Conservation (phyloP, 352 stramenopile genomes). For the Pythium oligandrum region DNA sequence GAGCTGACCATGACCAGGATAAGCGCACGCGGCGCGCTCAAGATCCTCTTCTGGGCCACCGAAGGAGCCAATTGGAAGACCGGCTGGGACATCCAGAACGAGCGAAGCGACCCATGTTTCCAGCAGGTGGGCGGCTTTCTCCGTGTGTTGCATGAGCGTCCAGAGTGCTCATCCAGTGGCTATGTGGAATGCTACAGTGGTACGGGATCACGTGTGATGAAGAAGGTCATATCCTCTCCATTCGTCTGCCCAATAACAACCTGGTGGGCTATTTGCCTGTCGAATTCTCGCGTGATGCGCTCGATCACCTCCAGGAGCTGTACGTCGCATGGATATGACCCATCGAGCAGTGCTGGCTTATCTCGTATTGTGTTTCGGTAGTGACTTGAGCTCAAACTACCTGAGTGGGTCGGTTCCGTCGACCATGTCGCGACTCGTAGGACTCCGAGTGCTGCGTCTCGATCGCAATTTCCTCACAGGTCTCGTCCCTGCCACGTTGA, state of each 20-base stretch:
- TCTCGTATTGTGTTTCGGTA: constrained; percentile 7
- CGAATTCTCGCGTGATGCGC: constrained; percentile 41
- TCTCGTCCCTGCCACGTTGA: constrained; percentile 31
- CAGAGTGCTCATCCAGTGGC: no score
- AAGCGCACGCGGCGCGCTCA: constrained; percentile 37
- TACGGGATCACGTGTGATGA: constrained; percentile 59
- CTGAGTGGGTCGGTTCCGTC: constrained; percentile 40
- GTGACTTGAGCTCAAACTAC: constrained; percentile 71
- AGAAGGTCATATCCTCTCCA: constrained; percentile 42
- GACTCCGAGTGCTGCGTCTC: constrained; percentile 42
- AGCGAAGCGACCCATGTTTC: constrained; percentile 56
- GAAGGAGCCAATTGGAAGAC: constrained; percentile 39
- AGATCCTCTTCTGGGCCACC: constrained; percentile 62
- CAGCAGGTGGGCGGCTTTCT: constrained; percentile 21
- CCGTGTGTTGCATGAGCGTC: constrained; percentile 1
- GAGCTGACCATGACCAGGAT: no score
- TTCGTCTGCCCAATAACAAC: constrained; percentile 59
- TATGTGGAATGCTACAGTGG: constrained; percentile 34
- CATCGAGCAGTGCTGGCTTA: no score
- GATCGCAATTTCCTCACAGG: constrained; percentile 53
- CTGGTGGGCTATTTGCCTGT: constrained; percentile 47
- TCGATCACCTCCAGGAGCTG: constrained; percentile 56
- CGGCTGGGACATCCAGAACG: constrained; percentile 65
- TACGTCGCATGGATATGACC: constrained; percentile 14
- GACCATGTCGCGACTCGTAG: constrained; percentile 32